A percentile compares a stretch with the other conserved stretches of the same genome.
Conservation (phyloP, 202 grass and related monocot species). For the Panicum virgatum region DNA sequence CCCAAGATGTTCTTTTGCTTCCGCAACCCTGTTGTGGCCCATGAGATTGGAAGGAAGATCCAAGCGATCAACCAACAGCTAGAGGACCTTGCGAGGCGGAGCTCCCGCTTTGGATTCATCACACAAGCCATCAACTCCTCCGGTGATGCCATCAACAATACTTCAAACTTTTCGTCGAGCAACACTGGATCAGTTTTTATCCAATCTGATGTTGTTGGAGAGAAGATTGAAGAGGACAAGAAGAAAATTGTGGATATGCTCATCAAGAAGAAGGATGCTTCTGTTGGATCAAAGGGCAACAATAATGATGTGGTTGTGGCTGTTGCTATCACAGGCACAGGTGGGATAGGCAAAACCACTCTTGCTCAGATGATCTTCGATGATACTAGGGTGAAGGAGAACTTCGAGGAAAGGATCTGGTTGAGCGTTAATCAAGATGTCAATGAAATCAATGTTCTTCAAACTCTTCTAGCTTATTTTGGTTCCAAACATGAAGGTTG, state of each 20-base stretch:
- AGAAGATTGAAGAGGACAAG: too few relatives aligned
- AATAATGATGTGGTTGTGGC: neutral
- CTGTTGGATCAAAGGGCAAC: too few relatives aligned
- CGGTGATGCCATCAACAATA: too few relatives aligned
- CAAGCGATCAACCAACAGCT: neutral
- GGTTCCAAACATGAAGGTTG: too few relatives aligned
- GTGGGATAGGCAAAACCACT: slow-evolving; percentile 18
- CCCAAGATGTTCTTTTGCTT: neutral
- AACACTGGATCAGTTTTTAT: too few relatives aligned
- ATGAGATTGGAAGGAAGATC: neutral
- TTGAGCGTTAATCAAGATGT: neutral
- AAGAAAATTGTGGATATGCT: too few relatives aligned
- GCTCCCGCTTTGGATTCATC: too few relatives aligned
- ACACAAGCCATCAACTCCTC: too few relatives aligned
- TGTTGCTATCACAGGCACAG: neutral
- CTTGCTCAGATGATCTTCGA: slow-evolving; percentile 10
- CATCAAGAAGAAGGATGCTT: too few relatives aligned
- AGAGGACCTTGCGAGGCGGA: neutral
- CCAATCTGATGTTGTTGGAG: too few relatives aligned
- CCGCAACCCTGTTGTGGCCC: neutral
- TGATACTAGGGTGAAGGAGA: accelerated
- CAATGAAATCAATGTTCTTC: accelerated
- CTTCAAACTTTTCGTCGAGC: too few relatives aligned
- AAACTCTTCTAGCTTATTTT: neutral
- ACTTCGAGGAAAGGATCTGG: neutral